A percentile compares a stretch with the other conserved stretches of the same genome.
Evolutionary conservation across 148 eudicot genomes (phyloP).

Genomic region (Fagopyrum esculentum): DNA sequence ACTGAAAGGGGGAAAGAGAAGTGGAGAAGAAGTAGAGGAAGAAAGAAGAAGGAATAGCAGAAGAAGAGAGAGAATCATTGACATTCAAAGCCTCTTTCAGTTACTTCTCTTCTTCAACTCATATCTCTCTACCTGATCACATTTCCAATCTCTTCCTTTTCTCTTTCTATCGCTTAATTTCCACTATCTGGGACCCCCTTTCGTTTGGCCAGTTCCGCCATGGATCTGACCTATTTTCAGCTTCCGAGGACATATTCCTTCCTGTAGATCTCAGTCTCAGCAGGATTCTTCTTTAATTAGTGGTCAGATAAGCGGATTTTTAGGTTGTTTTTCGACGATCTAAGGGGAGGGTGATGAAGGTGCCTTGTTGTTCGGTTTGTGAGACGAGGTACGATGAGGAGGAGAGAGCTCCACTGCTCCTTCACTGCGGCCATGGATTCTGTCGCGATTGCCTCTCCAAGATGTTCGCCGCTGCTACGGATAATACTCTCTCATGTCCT

Average conservation of each 20-base stretch:
- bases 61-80: background rate
- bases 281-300: background rate
- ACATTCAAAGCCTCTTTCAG: background rate
- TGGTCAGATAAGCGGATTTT: background rate
- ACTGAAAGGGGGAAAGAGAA: background rate
- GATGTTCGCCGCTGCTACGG: conserved; percentile 56
- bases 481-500: conserved; percentile 71
- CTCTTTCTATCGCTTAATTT: background rate
- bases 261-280: conserved; percentile 4
- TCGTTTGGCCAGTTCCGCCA: background rate
- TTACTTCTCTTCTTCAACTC: background rate
- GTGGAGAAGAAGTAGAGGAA: conserved; percentile 1
- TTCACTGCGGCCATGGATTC: conserved; percentile 95
- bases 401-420: conserved; percentile 64
- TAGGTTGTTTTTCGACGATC: conserved; percentile 2
- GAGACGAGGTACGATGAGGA: conserved; percentile 75
- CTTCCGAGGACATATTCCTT: background rate
- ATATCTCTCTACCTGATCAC: background rate
- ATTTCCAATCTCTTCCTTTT: background rate
- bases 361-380: conserved; percentile 80
- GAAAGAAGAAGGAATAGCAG: background rate
- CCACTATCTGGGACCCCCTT: background rate
- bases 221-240: conserved; percentile 10
- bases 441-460: conserved; percentile 75
- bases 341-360: conserved; percentile 37